phyloP scores from a whole-genome alignment of 768 basidiomycete species.

The Lactarius hengduanensis region DNA sequence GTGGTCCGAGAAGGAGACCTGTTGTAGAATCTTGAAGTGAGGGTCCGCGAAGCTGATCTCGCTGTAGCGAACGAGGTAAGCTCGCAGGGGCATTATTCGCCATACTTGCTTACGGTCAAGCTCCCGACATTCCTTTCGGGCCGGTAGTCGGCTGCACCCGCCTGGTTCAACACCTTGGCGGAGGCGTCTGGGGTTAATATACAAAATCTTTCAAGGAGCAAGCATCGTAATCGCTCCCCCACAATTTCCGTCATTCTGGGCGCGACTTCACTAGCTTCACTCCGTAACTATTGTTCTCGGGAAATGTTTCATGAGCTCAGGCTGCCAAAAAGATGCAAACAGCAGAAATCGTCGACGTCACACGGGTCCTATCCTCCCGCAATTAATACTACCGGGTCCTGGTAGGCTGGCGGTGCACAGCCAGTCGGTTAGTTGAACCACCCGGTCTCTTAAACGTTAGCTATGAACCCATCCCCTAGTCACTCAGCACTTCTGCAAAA shows the following conservation, averaged over 20 bases:
- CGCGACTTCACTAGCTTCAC: not conserved
- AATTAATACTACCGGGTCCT: too few species aligned
- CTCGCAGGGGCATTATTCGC: not conserved
- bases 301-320: too few species aligned
- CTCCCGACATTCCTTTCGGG: too few species aligned
- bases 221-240: not conserved
- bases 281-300: not conserved
- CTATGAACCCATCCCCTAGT: not conserved
- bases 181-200: too few species aligned
- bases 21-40: conserved; percentile 50
- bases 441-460: not conserved
- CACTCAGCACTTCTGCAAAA: not conserved
- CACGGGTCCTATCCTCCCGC: too few species aligned
- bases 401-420: not conserved
- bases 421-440: not conserved
- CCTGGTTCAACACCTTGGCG: too few species aligned
- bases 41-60: not conserved
- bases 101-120: not conserved
- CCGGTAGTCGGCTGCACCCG: too few species aligned
- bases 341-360: too few species aligned
- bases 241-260: not conserved
- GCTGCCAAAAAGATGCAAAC: too few species aligned
- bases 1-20: conserved; percentile 57
- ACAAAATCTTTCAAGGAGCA: too few species aligned
- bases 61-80: not conserved